These are phyloP conservation scores for Monosporascus sp. DNA, from an alignment of 2,329 filamentous ascomycete genomes.

Conservation along the genomic window DNA sequence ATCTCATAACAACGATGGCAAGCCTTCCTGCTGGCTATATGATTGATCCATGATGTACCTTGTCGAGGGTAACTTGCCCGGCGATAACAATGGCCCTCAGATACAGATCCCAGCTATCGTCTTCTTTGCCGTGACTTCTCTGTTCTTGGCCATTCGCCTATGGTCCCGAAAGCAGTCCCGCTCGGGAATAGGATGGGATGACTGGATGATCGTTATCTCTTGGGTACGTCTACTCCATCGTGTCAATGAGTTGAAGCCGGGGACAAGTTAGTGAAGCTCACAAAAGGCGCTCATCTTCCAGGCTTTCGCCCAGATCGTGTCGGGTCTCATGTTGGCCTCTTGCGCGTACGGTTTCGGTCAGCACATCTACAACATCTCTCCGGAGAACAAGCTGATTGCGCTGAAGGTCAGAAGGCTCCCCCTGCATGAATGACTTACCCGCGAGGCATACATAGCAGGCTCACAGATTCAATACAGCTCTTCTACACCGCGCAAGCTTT, in stretches of 20 bases:
- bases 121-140: slow-evolving; percentile 37
- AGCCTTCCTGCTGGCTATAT: background rate
- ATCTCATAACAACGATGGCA: too few species aligned
- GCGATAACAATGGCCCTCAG: slow-evolving; percentile 31
- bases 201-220: slow-evolving; percentile 31
- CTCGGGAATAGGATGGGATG: slow-evolving; percentile 34
- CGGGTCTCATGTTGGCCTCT: slow-evolving; percentile 34
- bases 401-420: slow-evolving; percentile 22
- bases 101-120: slow-evolving; percentile 34
- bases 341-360: slow-evolving; percentile 37
- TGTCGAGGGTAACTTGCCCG: slow-evolving; percentile 22
- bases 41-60: background rate
- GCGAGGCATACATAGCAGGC: too few species aligned
- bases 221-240: slow-evolving; percentile 12
- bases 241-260: background rate
- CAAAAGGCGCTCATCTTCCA: slow-evolving; percentile 7
- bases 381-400: slow-evolving; percentile 28
- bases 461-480: slow-evolving; percentile 24
- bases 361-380: slow-evolving; percentile 30
- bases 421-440: background rate
- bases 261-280: slow-evolving; percentile 1
- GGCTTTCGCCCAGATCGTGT: slow-evolving; percentile 30
- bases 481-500: slow-evolving; percentile 48
- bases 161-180: slow-evolving; percentile 33
- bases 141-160: slow-evolving; percentile 34